Percentiles rank a stretch among this genome's conserved stretches.
Conservation (phyloP, 1,139 yeast genomes). For the Saccharomycopsis phalli region DNA sequence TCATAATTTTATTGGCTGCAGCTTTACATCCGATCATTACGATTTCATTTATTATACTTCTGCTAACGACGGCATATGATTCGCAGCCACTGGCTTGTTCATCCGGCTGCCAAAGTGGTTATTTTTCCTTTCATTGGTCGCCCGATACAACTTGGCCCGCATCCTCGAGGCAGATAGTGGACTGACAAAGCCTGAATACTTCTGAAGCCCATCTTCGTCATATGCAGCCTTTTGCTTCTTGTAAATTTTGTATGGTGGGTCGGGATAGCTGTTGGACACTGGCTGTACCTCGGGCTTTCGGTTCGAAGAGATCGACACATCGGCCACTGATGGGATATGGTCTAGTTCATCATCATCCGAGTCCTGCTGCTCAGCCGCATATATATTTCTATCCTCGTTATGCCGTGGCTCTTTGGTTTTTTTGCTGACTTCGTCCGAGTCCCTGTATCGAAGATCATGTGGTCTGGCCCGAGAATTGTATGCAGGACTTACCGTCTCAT, state of each 20-base stretch:
- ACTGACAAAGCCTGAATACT: slow-evolving; percentile 12
- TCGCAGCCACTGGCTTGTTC: not conserved
- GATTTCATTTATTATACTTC: not conserved
- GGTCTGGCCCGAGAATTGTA: too few relatives aligned
- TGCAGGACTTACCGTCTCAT: too few relatives aligned
- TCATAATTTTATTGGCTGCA: too few relatives aligned
- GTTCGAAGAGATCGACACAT: slow-evolving; percentile 6
- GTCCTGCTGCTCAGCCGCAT: too few relatives aligned
- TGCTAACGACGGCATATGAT: slow-evolving; percentile 2
- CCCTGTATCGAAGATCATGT: too few relatives aligned
- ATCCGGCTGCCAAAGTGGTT: not conserved
- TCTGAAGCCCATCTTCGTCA: slow-evolving; percentile 11
- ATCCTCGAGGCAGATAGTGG: slow-evolving; percentile 4
- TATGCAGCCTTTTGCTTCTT: slow-evolving; percentile 9
- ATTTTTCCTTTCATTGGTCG: slow-evolving; percentile 1
- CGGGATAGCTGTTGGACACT: slow-evolving; percentile 13
- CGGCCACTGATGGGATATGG: not conserved
- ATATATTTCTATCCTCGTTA: too few relatives aligned
- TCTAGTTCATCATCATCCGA: not conserved
- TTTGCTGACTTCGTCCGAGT: too few relatives aligned
- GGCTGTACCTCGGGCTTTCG: slow-evolving; percentile 1
- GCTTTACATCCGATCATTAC: too few relatives aligned
- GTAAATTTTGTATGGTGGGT: slow-evolving; percentile 14
- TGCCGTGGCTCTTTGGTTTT: too few relatives aligned
- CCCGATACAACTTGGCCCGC: slow-evolving; percentile 1